Conservation (phyloP, 306 rosid species). For the Castanea sativa region DNA sequence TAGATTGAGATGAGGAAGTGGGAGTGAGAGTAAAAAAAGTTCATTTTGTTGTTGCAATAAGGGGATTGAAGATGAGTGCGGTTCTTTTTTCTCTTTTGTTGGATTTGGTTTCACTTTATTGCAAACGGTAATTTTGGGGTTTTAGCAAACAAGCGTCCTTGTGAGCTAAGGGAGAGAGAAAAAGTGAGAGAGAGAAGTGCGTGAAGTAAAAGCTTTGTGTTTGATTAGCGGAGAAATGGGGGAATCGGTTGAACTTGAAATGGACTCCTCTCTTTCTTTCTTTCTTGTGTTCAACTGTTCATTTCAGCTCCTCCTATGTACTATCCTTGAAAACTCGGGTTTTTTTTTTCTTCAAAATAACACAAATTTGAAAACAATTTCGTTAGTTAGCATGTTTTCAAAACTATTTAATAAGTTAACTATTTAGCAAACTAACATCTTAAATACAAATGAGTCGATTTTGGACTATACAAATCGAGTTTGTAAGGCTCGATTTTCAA, state of each 20-base stretch:
- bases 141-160: background rate
- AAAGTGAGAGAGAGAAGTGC: constrained; percentile 1
- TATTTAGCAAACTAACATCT: no score
- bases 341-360: no score
- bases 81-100: background rate
- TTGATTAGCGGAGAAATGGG: background rate
- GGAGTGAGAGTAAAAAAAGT: background rate
- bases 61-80: background rate
- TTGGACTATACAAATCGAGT: no score
- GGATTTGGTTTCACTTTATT: constrained; percentile 1
- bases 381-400: no score
- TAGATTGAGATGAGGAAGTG: background rate
- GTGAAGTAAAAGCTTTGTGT: constrained; percentile 16
- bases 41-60: background rate
- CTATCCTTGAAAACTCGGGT: no score
- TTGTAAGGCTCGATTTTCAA: no score
- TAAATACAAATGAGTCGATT: no score
- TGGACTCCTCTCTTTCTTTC: background rate
- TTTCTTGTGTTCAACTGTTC: no score
- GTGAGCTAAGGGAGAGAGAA: background rate
- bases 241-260: background rate
- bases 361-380: no score
- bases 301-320: no score
- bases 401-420: no score
- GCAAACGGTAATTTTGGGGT: constrained; percentile 2